Evolutionary conservation across 306 rosid species (phyloP), one percentile per base, ranked within the genome.

Genomic region (Gillenia trifoliata): DNA sequence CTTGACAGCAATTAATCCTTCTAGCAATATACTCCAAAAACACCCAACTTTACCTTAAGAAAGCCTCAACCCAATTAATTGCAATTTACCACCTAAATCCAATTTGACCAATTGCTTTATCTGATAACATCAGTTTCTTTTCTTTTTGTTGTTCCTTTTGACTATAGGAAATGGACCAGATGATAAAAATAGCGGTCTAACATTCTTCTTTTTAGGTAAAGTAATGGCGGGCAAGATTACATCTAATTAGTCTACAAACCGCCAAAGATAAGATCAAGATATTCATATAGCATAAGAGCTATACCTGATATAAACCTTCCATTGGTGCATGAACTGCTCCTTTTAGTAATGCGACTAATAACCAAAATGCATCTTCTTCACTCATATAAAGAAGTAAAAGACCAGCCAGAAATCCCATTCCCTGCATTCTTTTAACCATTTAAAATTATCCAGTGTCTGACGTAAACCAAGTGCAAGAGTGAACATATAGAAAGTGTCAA

Each of bases 241-340:
- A 26, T 10, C 16, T 6, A 47, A 50, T 17, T 52, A 63, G 16
- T 34, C 68, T 28, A 41, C 30, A 28, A 55, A 55, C n/a, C 26
- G 25, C 43, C 4, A 60, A 77, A 66, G 40, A 61, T 30, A 50
- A 69, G 49, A 69, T 23, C 57, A 74, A 73, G 41, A 28, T 50
- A 28, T 45, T 67, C 65, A 50, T 69, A 20, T 60, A 59, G 22
- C 3, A 23, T 1, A 54, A 57, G 29, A 70, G 60, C 73, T 87
- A 36, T 36, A 94, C 99, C 95, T 88, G 88, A 86, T 94, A 92
- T 78, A 94, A 82, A 55, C 99, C 99, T 81, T 94, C 97, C 99
- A 92, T 94, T 59, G 99, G 97, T 49, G 97, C 99, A 81, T 92
- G 99, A 68, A 94, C 96, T 0, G 99, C 99, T 61, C 99, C 99